Evolutionary conservation across 345 rosid species (phyloP), one percentile per base, ranked within the genome.

Genomic region (Limnanthes douglasii): DNA sequence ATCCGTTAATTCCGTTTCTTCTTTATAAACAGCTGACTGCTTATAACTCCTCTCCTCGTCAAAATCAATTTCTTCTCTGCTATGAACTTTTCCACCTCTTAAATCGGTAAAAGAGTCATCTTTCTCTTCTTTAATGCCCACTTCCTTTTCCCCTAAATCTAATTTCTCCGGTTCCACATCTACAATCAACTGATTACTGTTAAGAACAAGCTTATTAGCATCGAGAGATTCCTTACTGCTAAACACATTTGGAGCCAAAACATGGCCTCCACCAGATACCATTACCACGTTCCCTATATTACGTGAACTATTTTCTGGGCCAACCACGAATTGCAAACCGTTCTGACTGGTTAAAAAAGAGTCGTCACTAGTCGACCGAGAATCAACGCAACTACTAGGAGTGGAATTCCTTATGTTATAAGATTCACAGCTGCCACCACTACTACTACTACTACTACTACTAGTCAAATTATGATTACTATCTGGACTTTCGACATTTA

Each of bases 131-230:
- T 61, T 62, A 34, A 60, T 50, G 34, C n/a, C 23, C 20, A 39
- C 48, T 14, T 25, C 53, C 56, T 38, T 43, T 26, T 1, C 5
- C 31, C 16, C 49, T 8, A 16, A 31, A 11, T 49, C 11, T 13
- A 33, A 12, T 11, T 2, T n/a, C 11, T 48, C 55, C 38, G 29
- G 39, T 20, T 70, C 75, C 8, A 46, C 47, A 45, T 62, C 56
- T 5, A 60, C 47, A 15, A 55, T 37, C 38, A 77, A 55, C 26
- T 72, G 61, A 51, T 48, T 54, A 39, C 53, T 49, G 37, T 54
- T 54, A n/a, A 88, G 95, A 62, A 86, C 79, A 43, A 86, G 78
- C 72, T 69, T 82, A 27, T 75, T 70, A 42, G 95, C 95, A 67
- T 82, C 97, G 13, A 66, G 36, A n/a, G 80, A 75, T 4, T 82